phyloP scores from a whole-genome alignment of 2,329 filamentous ascomycete species.

The Colletotrichum viniferum region DNA sequence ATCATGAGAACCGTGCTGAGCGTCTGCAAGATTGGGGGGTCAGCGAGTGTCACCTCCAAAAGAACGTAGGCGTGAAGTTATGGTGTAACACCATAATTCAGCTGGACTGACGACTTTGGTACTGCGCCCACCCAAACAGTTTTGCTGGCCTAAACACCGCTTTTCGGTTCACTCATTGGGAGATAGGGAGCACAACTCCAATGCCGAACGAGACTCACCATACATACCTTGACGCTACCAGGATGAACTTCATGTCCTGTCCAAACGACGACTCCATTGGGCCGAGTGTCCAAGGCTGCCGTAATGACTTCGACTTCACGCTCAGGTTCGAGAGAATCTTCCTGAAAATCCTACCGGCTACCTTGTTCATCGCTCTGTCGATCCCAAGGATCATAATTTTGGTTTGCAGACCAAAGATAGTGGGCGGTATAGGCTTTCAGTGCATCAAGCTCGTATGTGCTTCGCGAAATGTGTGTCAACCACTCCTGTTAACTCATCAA shows the following conservation, averaged over 20 bases:
- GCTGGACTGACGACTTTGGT: background rate
- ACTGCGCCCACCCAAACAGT: background rate
- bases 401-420: constrained; percentile 28
- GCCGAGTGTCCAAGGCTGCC: constrained; percentile 40
- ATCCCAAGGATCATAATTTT: constrained; percentile 31
- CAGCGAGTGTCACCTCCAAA: background rate
- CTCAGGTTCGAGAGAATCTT: constrained; percentile 46
- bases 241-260: constrained; percentile 16
- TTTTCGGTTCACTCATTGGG: background rate
- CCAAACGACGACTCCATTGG: constrained; percentile 36
- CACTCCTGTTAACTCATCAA: background rate
- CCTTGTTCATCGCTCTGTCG: constrained; percentile 35
- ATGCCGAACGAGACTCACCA: background rate
- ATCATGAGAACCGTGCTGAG: background rate
- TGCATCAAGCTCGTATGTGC: constrained; percentile 24
- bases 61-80: background rate
- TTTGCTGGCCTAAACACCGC: background rate
- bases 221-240: background rate
- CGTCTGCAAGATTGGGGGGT: background rate
- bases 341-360: constrained; percentile 38
- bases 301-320: constrained; percentile 47
- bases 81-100: background rate
- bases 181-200: background rate
- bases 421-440: constrained; percentile 31
- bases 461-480: background rate